These are phyloP conservation scores for Torulaspora gathmanii DNA, from an alignment of 805 yeast genomes.

Conservation along the genomic window DNA sequence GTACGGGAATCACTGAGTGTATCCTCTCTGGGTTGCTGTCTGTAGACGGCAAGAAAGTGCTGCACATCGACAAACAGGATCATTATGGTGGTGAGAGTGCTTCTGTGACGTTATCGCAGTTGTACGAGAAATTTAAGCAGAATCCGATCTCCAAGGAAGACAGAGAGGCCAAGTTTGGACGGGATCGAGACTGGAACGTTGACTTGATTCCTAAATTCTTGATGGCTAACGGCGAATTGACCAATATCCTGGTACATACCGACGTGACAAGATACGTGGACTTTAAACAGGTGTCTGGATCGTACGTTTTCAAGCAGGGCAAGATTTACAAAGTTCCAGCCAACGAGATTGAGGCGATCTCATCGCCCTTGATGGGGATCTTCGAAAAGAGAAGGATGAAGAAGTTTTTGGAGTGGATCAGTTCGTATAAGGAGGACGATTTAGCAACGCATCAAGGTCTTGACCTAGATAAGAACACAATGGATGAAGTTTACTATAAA, in stretches of 20 bases:
- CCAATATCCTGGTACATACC: constrained; percentile 91
- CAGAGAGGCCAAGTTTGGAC: constrained; percentile 68
- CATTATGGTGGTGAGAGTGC: constrained; percentile 94
- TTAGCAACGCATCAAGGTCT: constrained; percentile 78
- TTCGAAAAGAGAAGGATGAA: constrained; percentile 95
- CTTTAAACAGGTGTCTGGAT: constrained; percentile 94
- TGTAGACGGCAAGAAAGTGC: constrained; percentile 96
- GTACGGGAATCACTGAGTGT: constrained; percentile 95
- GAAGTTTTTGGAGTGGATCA: constrained; percentile 83
- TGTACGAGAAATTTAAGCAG: constrained; percentile 85
- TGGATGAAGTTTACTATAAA: constrained; percentile 84
- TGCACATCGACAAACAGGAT: constrained; percentile 94
- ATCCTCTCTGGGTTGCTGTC: constrained; percentile 88
- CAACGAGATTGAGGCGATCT: constrained; percentile 83
- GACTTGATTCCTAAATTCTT: constrained; percentile 94
- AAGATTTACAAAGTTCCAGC: constrained; percentile 93
- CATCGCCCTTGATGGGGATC: constrained; percentile 89
- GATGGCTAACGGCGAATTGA: constrained; percentile 97
- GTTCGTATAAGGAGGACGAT: constrained; percentile 73
- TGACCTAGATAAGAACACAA: constrained; percentile 79
- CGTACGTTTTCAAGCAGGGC: constrained; percentile 84
- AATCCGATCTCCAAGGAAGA: constrained; percentile 58
- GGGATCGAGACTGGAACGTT: constrained; percentile 96
- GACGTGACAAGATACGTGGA: constrained; percentile 94
- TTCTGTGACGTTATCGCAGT: constrained; percentile 62